A percentile compares a stretch with the other conserved stretches of the same genome.
Evolutionary conservation across 2,329 filamentous ascomycete genomes (phyloP).

Genomic region (Fusarium tanahbumbuense): DNA sequence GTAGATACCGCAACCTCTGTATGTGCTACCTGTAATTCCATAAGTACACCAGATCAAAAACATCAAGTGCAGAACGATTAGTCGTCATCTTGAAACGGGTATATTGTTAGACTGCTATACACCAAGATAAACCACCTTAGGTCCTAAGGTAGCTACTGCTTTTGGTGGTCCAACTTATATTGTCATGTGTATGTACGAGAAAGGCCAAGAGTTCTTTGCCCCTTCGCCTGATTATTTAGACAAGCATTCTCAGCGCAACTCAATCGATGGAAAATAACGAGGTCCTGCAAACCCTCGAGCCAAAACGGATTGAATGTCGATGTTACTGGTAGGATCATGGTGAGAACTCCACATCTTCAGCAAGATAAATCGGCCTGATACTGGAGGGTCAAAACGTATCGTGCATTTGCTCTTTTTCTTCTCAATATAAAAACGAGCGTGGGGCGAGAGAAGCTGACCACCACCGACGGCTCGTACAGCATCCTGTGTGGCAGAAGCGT

Average conservation of each 20-base stretch:
- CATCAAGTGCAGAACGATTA: not conserved
- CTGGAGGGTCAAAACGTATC: slow-evolving; percentile 84
- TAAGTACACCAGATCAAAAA: not conserved
- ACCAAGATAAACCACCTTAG: no score
- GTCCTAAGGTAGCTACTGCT: no score
- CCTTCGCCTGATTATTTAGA: not conserved
- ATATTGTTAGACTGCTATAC: not conserved
- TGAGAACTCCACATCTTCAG: slow-evolving; percentile 91
- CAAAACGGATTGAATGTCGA: slow-evolving; percentile 89
- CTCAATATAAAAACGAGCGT: slow-evolving; percentile 86
- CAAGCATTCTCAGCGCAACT: slow-evolving; percentile 60
- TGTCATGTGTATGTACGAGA: slow-evolving; percentile 2
- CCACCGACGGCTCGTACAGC: slow-evolving; percentile 67
- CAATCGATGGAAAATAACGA: slow-evolving; percentile 80
- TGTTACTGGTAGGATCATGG: slow-evolving; percentile 73
- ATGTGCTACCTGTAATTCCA: not conserved
- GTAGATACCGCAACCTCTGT: not conserved
- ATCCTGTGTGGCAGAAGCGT: slow-evolving; percentile 66
- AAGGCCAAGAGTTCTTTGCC: not conserved
- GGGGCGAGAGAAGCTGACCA: slow-evolving; percentile 73
- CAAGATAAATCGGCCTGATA: slow-evolving; percentile 84
- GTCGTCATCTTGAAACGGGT: slow-evolving; percentile 5
- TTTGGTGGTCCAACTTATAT: no score
- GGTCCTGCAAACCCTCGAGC: slow-evolving; percentile 87
- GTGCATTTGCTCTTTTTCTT: slow-evolving; percentile 86